These are phyloP conservation scores for Millerago galiae DNA, from an alignment of 805 yeast genomes.

Conservation along the genomic window DNA sequence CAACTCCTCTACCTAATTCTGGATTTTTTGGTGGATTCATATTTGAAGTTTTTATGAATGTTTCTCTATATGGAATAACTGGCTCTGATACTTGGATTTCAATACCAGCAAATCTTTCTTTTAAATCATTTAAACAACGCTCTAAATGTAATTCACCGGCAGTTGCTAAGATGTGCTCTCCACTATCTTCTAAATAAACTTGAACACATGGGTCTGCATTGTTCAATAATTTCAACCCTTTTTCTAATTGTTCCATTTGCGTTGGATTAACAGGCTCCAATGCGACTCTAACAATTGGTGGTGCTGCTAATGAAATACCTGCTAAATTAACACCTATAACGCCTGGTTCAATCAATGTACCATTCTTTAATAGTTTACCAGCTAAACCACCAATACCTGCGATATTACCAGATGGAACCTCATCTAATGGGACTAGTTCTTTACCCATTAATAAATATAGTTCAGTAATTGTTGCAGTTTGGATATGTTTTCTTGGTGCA, in stretches of 20 bases:
- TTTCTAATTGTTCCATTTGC: slow-evolving; percentile 65
- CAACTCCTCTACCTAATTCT: slow-evolving; percentile 43
- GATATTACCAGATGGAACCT: slow-evolving; percentile 91
- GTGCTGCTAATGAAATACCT: slow-evolving; percentile 64
- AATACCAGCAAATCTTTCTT: slow-evolving; percentile 86
- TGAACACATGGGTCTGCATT: slow-evolving; percentile 95
- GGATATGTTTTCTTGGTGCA: slow-evolving; percentile 46
- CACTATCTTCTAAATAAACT: slow-evolving; percentile 77
- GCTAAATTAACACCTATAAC: slow-evolving; percentile 69
- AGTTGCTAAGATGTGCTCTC: slow-evolving; percentile 89
- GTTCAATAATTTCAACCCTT: slow-evolving; percentile 71
- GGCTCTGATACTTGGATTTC: slow-evolving; percentile 87
- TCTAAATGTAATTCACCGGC: slow-evolving; percentile 97
- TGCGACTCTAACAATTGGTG: slow-evolving; percentile 92
- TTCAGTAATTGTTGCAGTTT: slow-evolving; percentile 56
- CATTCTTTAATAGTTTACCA: slow-evolving; percentile 75
- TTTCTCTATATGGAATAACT: slow-evolving; percentile 89
- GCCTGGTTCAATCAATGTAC: slow-evolving; percentile 62
- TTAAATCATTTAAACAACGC: slow-evolving; percentile 85
- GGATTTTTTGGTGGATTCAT: slow-evolving; percentile 43
- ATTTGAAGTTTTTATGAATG: slow-evolving; percentile 49
- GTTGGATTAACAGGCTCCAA: slow-evolving; percentile 90
- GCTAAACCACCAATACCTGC: slow-evolving; percentile 92
- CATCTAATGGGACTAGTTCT: slow-evolving; percentile 68
- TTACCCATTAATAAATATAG: slow-evolving; percentile 87